These are phyloP conservation scores for Alternaria dauci DNA, from an alignment of 2,329 filamentous ascomycete genomes.

Conservation along the genomic window DNA sequence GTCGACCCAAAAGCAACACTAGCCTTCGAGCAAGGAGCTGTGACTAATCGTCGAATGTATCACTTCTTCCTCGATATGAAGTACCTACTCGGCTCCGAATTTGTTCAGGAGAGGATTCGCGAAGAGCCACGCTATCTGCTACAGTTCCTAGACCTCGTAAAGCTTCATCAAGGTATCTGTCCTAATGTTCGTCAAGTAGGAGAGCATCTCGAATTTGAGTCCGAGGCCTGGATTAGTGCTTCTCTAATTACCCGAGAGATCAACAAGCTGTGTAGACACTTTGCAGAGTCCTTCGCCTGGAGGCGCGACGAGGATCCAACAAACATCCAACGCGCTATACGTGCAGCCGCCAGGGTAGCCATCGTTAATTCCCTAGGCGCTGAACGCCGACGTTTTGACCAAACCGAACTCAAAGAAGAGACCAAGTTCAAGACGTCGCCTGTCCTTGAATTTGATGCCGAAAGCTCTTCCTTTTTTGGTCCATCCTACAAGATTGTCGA, in stretches of 20 bases:
- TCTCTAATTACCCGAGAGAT: slow-evolving; percentile 94
- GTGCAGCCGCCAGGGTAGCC: slow-evolving; percentile 79
- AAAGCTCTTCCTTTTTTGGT: slow-evolving; percentile 38
- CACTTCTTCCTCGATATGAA: slow-evolving; percentile 97
- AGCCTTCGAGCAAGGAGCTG: slow-evolving; percentile 91
- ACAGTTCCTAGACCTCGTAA: slow-evolving; percentile 94
- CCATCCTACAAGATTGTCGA: slow-evolving; percentile 71
- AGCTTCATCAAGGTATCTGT: slow-evolving; percentile 95
- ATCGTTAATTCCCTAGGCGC: slow-evolving; percentile 88
- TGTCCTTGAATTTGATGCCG: slow-evolving; percentile 79
- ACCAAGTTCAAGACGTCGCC: slow-evolving; percentile 79
- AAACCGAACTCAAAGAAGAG: slow-evolving; percentile 87
- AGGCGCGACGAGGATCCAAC: slow-evolving; percentile 69
- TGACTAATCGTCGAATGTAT: slow-evolving; percentile 94
- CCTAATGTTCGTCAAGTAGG: slow-evolving; percentile 91
- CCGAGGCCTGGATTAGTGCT: slow-evolving; percentile 96
- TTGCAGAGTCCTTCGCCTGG: slow-evolving; percentile 84
- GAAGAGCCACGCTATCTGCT: slow-evolving; percentile 86
- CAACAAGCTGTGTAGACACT: slow-evolving; percentile 87
- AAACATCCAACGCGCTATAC: slow-evolving; percentile 75
- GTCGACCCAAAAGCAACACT: slow-evolving; percentile 86
- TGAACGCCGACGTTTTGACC: slow-evolving; percentile 85
- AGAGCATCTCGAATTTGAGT: slow-evolving; percentile 98
- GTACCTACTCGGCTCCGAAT: slow-evolving; percentile 86
- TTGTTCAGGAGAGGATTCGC: slow-evolving; percentile 85